Percentiles rank a stretch among this genome's conserved stretches.
Evolutionary conservation across 2,329 filamentous ascomycete genomes (phyloP).

Genomic region (Aspergillus spinulosporus): DNA sequence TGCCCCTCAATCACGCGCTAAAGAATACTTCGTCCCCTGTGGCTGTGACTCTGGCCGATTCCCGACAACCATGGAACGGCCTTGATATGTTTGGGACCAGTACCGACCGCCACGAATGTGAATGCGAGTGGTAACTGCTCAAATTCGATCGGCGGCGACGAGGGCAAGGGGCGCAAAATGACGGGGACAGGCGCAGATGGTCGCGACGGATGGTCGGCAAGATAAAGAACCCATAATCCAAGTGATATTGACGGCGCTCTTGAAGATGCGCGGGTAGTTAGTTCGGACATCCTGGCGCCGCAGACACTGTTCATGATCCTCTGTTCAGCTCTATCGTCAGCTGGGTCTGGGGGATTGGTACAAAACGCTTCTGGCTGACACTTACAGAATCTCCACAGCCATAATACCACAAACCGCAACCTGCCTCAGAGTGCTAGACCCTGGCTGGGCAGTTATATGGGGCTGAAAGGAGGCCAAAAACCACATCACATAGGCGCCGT

Average conservation of each 20-base stretch:
- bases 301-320: conserved; percentile 6
- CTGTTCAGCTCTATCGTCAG: too few species aligned
- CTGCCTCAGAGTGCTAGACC: conserved; percentile 4
- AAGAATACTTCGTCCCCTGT: not conserved
- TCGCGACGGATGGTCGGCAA: conserved; percentile 17
- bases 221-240: conserved; percentile 19
- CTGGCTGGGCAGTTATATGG: conserved; percentile 16
- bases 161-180: conserved; percentile 19
- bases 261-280: conserved; percentile 13
- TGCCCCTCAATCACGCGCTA: not conserved
- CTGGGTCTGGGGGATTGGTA: too few species aligned
- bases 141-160: conserved; percentile 1
- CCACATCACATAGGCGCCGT: too few species aligned
- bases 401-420: conserved; percentile 19
- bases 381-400: conserved; percentile 21
- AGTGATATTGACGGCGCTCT: conserved; percentile 7
- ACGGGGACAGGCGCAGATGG: conserved; percentile 19
- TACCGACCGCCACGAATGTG: too few species aligned
- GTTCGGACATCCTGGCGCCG: conserved; percentile 17
- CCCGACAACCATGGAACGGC: not conserved
- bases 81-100: too few species aligned
- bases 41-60: not conserved
- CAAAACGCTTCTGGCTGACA: not conserved
- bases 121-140: not conserved
- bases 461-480: too few species aligned